These are phyloP conservation scores for Aegilops sharonensis DNA, from an alignment of 176 grass and related monocot species.

Conservation along the genomic window DNA sequence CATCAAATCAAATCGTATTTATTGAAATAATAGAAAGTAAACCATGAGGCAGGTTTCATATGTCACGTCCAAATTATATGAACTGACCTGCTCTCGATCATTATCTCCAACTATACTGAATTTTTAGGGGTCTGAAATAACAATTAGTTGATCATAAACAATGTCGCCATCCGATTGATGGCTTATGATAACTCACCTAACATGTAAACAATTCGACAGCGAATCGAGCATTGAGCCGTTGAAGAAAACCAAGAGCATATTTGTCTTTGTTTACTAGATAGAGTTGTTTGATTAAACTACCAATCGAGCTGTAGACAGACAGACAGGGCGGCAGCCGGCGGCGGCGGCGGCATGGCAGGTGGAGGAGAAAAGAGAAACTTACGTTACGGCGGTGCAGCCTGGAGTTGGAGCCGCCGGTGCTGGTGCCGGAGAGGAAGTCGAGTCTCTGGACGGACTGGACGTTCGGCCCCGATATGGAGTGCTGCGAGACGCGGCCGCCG, in stretches of 20 bases:
- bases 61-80: background rate
- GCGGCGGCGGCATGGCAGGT: background rate
- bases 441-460: background rate
- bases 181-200: slow-evolving; percentile 13
- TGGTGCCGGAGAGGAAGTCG: slow-evolving; percentile 58
- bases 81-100: background rate
- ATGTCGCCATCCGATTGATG: background rate
- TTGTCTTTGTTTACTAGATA: background rate
- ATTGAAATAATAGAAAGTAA: background rate
- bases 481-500: background rate
- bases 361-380: slow-evolving; percentile 5
- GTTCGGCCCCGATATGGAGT: background rate
- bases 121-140: background rate
- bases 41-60: background rate
- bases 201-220: background rate
- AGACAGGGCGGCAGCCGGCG: too few species aligned
- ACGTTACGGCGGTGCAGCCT: slow-evolving; percentile 73
- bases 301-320: background rate
- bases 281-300: background rate
- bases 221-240: background rate
- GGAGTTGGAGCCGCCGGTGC: slow-evolving; percentile 37
- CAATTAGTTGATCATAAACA: background rate
- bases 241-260: background rate
- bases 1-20: background rate
- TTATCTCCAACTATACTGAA: background rate